phyloP scores from a whole-genome alignment of 352 stramenopile species.

The Globisporangium nodosum region DNA sequence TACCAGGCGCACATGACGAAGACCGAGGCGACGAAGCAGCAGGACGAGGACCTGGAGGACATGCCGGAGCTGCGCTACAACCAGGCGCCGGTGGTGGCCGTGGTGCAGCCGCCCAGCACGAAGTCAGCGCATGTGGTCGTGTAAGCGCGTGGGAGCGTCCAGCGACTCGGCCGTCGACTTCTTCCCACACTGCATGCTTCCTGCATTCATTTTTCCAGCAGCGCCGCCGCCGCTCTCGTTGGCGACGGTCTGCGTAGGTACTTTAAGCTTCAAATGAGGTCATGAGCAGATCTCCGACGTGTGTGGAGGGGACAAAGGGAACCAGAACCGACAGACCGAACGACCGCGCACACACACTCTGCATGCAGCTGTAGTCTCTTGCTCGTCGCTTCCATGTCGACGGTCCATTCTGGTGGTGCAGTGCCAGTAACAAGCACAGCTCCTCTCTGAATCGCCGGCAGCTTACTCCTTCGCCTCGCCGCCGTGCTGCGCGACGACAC shows the following conservation, averaged over 20 bases:
- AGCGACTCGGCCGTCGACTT: neutral
- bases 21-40: constrained; percentile 43
- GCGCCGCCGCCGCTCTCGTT: neutral
- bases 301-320: too few species aligned
- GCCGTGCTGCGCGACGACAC: constrained; percentile 74
- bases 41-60: constrained; percentile 57
- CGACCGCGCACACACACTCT: too few species aligned
- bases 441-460: neutral
- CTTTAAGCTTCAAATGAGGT: neutral
- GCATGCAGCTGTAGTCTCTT: too few species aligned
- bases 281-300: too few species aligned
- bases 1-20: constrained; percentile 76
- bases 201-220: neutral
- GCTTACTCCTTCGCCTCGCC: constrained; percentile 64
- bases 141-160: constrained; percentile 13
- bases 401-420: too few species aligned
- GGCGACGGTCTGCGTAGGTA: neutral
- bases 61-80: constrained; percentile 83
- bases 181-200: neutral
- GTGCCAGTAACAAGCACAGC: too few species aligned
- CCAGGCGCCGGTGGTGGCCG: constrained; percentile 36
- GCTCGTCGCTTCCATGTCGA: too few species aligned
- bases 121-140: constrained; percentile 62
- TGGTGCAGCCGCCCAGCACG: constrained; percentile 9
- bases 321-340: too few species aligned